Percentiles rank a stretch among this genome's conserved stretches.
phyloP scores from a whole-genome alignment of 2,329 filamentous ascomycete species.

The Aspergillus tubingensis region DNA sequence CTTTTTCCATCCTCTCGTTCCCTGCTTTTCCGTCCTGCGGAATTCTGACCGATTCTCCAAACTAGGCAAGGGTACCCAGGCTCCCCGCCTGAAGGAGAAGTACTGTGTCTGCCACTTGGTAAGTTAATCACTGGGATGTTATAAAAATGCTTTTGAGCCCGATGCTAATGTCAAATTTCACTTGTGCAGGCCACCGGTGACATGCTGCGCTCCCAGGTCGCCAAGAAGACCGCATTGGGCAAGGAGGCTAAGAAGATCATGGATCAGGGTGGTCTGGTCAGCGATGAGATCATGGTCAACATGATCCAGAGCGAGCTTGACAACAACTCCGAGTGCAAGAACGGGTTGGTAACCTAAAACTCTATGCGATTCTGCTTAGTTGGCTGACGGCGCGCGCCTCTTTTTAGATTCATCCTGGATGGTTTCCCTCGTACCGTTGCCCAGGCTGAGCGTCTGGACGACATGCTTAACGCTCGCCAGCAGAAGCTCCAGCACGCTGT shows the following conservation, averaged over 20 bases:
- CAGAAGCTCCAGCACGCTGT: slow-evolving; percentile 92
- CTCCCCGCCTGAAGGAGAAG: slow-evolving; percentile 96
- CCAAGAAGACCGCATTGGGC: slow-evolving; percentile 93
- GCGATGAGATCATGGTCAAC: slow-evolving; percentile 98
- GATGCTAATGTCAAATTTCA: slow-evolving; percentile 13
- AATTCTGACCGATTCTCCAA: slow-evolving; percentile 23
- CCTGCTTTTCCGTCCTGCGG: slow-evolving; percentile 3
- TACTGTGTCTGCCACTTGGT: slow-evolving; percentile 97
- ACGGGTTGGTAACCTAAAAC: slow-evolving; percentile 66
- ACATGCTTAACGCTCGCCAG: slow-evolving; percentile 77
- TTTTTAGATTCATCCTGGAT: slow-evolving; percentile 88
- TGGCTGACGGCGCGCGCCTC: slow-evolving; percentile 14
- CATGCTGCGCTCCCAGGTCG: slow-evolving; percentile 97
- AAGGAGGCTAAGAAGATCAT: slow-evolving; percentile 99
- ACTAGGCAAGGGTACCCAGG: slow-evolving; percentile 96
- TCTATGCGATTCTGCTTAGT: slow-evolving; percentile 2
- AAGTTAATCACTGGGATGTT: slow-evolving; percentile 41
- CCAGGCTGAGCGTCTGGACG: slow-evolving; percentile 91
- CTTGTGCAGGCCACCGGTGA: slow-evolving; percentile 82
- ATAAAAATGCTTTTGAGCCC: not conserved
- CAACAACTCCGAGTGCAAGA: slow-evolving; percentile 91
- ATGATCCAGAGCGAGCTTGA: slow-evolving; percentile 99
- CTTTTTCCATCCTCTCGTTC: not conserved
- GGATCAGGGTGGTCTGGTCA: slow-evolving; percentile 96
- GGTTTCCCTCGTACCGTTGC: slow-evolving; percentile 96